These are phyloP conservation scores for Gymnopilus dilepis DNA, from an alignment of 768 basidiomycete genomes.

Conservation along the genomic window DNA sequence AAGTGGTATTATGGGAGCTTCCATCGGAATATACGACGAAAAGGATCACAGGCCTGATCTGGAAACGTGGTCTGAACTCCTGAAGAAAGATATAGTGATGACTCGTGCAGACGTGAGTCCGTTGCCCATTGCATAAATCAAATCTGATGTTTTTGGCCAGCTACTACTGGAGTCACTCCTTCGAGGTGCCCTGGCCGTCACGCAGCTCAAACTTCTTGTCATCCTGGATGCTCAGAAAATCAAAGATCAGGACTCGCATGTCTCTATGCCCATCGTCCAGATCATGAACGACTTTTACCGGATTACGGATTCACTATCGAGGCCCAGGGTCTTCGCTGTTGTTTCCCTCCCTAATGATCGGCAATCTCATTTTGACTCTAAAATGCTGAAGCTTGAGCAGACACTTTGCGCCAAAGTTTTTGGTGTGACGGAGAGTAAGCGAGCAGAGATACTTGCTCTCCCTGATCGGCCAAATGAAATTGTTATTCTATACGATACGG, in stretches of 20 bases:
- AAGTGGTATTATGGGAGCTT: constrained; percentile 22
- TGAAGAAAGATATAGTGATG: constrained; percentile 40
- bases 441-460: constrained; percentile 37
- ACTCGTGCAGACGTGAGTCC: constrained; percentile 44
- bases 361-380: constrained; percentile 35
- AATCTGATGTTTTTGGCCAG: constrained; percentile 29
- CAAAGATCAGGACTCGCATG: constrained; percentile 41
- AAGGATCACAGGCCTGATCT: constrained; percentile 26
- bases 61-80: constrained; percentile 22
- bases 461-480: constrained; percentile 52
- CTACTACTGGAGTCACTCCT: constrained; percentile 44
- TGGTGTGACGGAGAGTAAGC: constrained; percentile 39
- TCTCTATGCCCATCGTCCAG: constrained; percentile 42
- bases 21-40: constrained; percentile 34
- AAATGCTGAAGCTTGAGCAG: constrained; percentile 44
- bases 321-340: constrained; percentile 52
- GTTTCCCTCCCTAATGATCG: constrained; percentile 32
- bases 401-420: constrained; percentile 44
- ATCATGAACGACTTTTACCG: constrained; percentile 53
- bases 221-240: constrained; percentile 47
- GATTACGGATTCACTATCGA: constrained; percentile 35
- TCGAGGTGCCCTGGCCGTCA: constrained; percentile 43
- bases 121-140: constrained; percentile 11
- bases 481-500: constrained; percentile 58
- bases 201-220: constrained; percentile 50